phyloP scores from a whole-genome alignment of 768 basidiomycete genomes.

The Butyriboletus loyo region DNA sequence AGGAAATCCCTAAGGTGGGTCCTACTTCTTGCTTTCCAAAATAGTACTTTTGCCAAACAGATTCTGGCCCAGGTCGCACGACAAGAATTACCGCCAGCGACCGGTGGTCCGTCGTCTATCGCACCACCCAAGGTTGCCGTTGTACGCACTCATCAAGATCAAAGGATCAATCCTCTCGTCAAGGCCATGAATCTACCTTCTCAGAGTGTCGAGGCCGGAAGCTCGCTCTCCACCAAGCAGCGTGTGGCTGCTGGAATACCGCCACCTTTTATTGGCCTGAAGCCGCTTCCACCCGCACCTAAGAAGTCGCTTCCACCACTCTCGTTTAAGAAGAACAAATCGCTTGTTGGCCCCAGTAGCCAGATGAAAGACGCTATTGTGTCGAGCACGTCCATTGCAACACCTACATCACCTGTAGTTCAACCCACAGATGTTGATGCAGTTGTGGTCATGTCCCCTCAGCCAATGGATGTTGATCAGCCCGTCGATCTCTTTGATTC shows the following conservation, averaged over 20 bases:
- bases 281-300: conserved; percentile 24
- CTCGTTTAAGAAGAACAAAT: conserved; percentile 44
- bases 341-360: conserved; percentile 1
- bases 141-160: conserved; percentile 31
- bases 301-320: conserved; percentile 31
- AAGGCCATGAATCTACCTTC: conserved; percentile 28
- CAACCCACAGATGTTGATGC: neutral
- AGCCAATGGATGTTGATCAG: conserved; percentile 21
- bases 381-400: neutral
- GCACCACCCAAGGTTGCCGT: conserved; percentile 14
- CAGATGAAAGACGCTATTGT: conserved; percentile 14
- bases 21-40: neutral
- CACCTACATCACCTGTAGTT: conserved; percentile 12
- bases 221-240: conserved; percentile 50
- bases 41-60: conserved; percentile 5
- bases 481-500: conserved; percentile 12
- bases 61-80: neutral
- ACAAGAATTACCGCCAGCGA: conserved; percentile 2
- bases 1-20: conserved; percentile 13
- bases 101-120: neutral
- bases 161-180: conserved; percentile 30
- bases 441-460: conserved; percentile 11
- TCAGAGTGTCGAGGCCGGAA: conserved; percentile 26
- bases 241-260: conserved; percentile 43
- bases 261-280: conserved; percentile 34